These are phyloP conservation scores for Cladosporium sp. DNA, from an alignment of 2,329 filamentous ascomycete genomes.

Conservation along the genomic window DNA sequence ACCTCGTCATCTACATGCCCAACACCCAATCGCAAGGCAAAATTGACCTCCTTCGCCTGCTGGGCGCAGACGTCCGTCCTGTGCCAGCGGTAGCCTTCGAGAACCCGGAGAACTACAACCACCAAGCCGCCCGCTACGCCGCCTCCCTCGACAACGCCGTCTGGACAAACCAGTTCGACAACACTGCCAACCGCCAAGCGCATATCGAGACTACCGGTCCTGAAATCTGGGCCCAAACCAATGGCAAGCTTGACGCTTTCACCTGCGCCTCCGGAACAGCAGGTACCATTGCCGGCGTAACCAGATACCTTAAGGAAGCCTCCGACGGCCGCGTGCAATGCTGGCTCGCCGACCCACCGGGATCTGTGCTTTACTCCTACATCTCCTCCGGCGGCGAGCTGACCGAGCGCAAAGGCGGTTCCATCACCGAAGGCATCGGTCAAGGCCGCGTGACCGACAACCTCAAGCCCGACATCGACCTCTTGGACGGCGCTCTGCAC, in stretches of 20 bases:
- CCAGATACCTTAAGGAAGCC: slow-evolving; percentile 80
- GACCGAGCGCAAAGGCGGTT: slow-evolving; percentile 74
- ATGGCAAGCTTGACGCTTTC: slow-evolving; percentile 83
- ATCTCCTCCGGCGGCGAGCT: slow-evolving; percentile 79
- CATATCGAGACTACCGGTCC: slow-evolving; percentile 97
- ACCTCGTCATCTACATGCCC: slow-evolving; percentile 98
- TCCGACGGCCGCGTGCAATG: slow-evolving; percentile 75
- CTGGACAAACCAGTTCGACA: slow-evolving; percentile 99
- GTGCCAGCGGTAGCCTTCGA: slow-evolving; percentile 95
- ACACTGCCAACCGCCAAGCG: slow-evolving; percentile 85
- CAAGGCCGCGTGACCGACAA: slow-evolving; percentile 97
- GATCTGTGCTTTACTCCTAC: slow-evolving; percentile 89
- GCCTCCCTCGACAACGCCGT: slow-evolving; percentile 81
- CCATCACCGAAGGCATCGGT: slow-evolving; percentile 96
- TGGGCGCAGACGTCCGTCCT: slow-evolving; percentile 92
- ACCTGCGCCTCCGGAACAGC: slow-evolving; percentile 92
- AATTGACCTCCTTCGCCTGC: slow-evolving; percentile 82
- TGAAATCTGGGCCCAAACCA: slow-evolving; percentile 93
- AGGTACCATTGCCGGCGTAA: slow-evolving; percentile 84
- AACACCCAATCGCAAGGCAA: slow-evolving; percentile 98
- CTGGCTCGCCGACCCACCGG: slow-evolving; percentile 90
- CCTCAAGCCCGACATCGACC: slow-evolving; percentile 73
- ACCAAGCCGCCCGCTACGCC: slow-evolving; percentile 89
- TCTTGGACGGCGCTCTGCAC: slow-evolving; percentile 78
- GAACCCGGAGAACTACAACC: slow-evolving; percentile 95